Conservation (phyloP, 1,284 basidiomycete species). For the Phenoliferia sp. region DNA sequence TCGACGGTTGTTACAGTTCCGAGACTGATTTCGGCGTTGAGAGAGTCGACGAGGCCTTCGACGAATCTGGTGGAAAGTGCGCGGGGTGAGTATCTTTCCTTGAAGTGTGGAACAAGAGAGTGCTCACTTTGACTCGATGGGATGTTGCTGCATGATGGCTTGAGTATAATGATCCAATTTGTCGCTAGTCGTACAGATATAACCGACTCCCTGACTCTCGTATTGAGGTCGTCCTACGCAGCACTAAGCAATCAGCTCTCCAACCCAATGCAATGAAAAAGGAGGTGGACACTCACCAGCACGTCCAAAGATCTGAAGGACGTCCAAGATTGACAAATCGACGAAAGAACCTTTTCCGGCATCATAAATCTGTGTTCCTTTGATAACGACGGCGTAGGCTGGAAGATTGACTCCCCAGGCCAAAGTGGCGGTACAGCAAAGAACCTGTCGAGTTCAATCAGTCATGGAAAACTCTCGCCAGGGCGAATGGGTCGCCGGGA, state of each 20-base stretch:
- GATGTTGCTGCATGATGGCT: constrained; percentile 55
- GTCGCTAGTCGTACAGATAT: constrained; percentile 90
- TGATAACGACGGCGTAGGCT: constrained; percentile 97
- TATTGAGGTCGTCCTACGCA: constrained; percentile 68
- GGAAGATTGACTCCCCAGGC: constrained; percentile 99
- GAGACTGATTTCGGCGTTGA: constrained; percentile 93
- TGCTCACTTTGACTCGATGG: constrained; percentile 86
- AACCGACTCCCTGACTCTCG: constrained; percentile 92
- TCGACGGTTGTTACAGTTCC: constrained; percentile 84
- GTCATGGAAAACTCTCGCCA: too few species aligned
- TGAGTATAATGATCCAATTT: constrained; percentile 78
- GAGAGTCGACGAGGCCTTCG: constrained; percentile 78
- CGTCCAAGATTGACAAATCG: constrained; percentile 92
- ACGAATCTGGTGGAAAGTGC: constrained; percentile 62
- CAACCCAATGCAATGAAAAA: too few species aligned
- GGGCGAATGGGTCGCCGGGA: neutral
- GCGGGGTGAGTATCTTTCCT: neutral
- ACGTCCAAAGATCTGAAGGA: constrained; percentile 97
- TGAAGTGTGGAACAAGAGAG: neutral
- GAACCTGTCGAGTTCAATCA: too few species aligned
- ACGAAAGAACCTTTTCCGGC: constrained; percentile 98
- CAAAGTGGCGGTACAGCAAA: constrained; percentile 95
- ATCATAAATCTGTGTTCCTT: constrained; percentile 98
- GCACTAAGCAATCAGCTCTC: too few species aligned
- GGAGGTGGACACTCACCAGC: too few species aligned